Percentiles rank a stretch among this genome's conserved stretches.
These are phyloP conservation scores for Kodamaea kaohsiungensis DNA, from an alignment of 805 yeast species.

Conservation along the genomic window DNA sequence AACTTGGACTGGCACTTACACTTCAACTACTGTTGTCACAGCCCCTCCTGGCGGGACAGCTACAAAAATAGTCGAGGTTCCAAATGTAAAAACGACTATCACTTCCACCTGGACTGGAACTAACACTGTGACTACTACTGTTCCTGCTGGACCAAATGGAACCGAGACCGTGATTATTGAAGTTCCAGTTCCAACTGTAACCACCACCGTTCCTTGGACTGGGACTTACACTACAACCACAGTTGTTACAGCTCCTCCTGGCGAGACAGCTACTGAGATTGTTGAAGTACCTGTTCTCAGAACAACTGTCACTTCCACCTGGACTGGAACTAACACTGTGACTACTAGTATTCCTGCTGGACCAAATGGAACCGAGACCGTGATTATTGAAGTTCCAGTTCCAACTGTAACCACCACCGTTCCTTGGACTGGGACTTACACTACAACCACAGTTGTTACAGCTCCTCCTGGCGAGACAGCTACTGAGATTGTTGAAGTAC, in stretches of 20 bases:
- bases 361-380: too few relatives aligned
- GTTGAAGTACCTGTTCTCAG: too few relatives aligned
- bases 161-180: conserved; percentile 15
- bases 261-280: conserved; percentile 13
- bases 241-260: conserved; percentile 7
- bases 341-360: too few relatives aligned
- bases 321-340: too few relatives aligned
- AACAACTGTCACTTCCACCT: too few relatives aligned
- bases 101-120: conserved; percentile 1
- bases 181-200: background rate
- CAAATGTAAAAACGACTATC: conserved; percentile 1
- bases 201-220: conserved; percentile 11
- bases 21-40: conserved; percentile 13
- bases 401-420: too few relatives aligned
- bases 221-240: conserved; percentile 10
- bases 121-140: conserved; percentile 8
- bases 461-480: conserved; percentile 10
- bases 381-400: too few relatives aligned
- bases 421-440: conserved; percentile 20
- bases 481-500: conserved; percentile 15
- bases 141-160: conserved; percentile 6
- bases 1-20: conserved; percentile 18
- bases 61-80: conserved; percentile 16
- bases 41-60: conserved; percentile 9
- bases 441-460: conserved; percentile 14